Evolutionary conservation across 306 rosid genomes (phyloP).

Genomic region (Boehmeria nivea): DNA sequence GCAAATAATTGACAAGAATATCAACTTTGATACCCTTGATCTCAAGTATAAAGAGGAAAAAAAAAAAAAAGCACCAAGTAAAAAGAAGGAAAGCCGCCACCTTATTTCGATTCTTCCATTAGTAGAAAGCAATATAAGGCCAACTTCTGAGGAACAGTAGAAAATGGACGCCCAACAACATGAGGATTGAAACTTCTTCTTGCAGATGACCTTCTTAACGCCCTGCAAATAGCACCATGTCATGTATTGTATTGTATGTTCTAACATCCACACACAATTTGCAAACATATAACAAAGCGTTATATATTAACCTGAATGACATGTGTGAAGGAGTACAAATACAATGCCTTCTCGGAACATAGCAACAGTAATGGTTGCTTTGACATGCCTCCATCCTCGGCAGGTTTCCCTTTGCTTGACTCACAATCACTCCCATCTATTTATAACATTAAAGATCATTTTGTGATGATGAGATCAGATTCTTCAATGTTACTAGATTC

Average conservation of each 20-base stretch:
- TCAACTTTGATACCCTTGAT: not conserved
- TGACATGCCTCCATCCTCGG: slow-evolving; percentile 35
- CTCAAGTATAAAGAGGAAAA: not conserved
- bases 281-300: no score
- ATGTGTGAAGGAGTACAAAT: slow-evolving; percentile 67
- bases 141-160: slow-evolving; percentile 33
- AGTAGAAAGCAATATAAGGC: slow-evolving; percentile 53
- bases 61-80: not conserved
- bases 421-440: slow-evolving; percentile 50
- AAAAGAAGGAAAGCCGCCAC: slow-evolving; percentile 25
- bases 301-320: slow-evolving; percentile 49
- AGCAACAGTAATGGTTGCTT: slow-evolving; percentile 49
- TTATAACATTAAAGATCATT: not conserved
- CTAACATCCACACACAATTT: no score
- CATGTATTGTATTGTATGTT: no score
- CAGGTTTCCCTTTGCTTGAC: no score
- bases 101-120: slow-evolving; percentile 76
- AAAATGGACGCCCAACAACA: slow-evolving; percentile 93
- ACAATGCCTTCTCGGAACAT: slow-evolving; percentile 85
- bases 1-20: no score
- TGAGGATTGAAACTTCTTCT: slow-evolving; percentile 67
- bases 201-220: slow-evolving; percentile 72
- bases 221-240: slow-evolving; percentile 50
- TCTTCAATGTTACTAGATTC: slow-evolving; percentile 21
- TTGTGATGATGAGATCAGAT: slow-evolving; percentile 11